Conservation (phyloP, 805 yeast species). For the Candida xyloterini region DNA sequence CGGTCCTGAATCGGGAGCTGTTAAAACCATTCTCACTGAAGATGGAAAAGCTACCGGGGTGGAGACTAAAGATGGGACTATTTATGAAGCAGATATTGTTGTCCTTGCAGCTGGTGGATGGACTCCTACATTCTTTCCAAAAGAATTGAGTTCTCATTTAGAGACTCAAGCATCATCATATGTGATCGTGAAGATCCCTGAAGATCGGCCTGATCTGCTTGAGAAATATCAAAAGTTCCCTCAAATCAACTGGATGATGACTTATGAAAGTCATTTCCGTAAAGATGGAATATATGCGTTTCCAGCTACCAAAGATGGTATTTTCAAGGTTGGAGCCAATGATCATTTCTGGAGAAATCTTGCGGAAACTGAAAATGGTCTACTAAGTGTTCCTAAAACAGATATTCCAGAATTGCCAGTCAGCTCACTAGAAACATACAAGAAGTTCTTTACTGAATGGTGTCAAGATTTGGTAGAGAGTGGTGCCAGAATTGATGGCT, state of each 20-base stretch:
- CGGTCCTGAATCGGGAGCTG: conserved; percentile 30
- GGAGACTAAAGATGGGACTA: conserved; percentile 26
- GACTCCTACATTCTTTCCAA: conserved; percentile 29
- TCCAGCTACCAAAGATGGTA: conserved; percentile 19
- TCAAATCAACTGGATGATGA: conserved; percentile 30
- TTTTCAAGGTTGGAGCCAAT: conserved; percentile 14
- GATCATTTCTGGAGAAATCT: conserved; percentile 15
- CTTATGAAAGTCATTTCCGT: conserved; percentile 11
- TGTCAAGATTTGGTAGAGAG: conserved; percentile 3
- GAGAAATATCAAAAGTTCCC: conserved; percentile 35
- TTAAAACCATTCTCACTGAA: conserved; percentile 18
- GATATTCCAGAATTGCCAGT: conserved; percentile 7
- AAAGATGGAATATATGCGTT: conserved; percentile 16
- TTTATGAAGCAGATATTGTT: conserved; percentile 23
- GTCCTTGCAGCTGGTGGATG: conserved; percentile 31
- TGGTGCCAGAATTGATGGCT: conserved; percentile 2
- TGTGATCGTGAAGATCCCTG: conserved; percentile 32
- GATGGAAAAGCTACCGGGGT: conserved; percentile 27
- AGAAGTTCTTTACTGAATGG: conserved; percentile 8
- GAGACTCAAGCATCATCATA: conserved; percentile 36
- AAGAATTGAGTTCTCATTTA: conserved; percentile 26
- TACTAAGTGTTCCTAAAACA: conserved; percentile 10
- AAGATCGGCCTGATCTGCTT: conserved; percentile 30
- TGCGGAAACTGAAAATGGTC: not conserved
- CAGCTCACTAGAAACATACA: conserved; percentile 10